Percentiles rank a stretch among this genome's conserved stretches.
Evolutionary conservation across 805 yeast species (phyloP).

Genomic region (Ogataea naganishii): DNA sequence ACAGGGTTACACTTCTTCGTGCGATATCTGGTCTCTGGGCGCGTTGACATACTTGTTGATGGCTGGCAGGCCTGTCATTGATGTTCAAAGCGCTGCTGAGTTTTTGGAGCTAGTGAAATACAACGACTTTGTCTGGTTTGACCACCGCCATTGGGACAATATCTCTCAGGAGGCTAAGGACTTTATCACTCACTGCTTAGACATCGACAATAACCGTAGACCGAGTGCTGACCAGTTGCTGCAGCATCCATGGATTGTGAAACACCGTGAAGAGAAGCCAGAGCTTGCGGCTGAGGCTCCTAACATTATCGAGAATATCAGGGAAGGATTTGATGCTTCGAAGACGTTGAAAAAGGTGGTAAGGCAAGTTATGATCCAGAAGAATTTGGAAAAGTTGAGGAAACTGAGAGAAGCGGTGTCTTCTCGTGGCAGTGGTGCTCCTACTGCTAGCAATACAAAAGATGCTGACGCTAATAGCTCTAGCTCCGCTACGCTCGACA

Average conservation of each 20-base stretch:
- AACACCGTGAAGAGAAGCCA: conserved; percentile 21
- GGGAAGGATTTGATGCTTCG: conserved; percentile 77
- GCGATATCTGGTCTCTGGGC: conserved; percentile 95
- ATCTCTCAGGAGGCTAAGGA: conserved; percentile 75
- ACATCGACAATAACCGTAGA: conserved; percentile 57
- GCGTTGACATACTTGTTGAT: conserved; percentile 84
- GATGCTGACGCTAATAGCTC: too few species aligned
- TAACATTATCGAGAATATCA: conserved; percentile 76
- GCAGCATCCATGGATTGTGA: conserved; percentile 68
- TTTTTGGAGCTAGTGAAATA: conserved; percentile 74
- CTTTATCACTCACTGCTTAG: conserved; percentile 65
- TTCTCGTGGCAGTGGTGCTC: conserved; percentile 29
- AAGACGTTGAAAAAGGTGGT: conserved; percentile 78
- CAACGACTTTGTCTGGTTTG: conserved; percentile 73
- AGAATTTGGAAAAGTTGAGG: conserved; percentile 67
- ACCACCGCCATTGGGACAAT: conserved; percentile 76
- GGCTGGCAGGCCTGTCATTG: conserved; percentile 89
- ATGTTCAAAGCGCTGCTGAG: conserved; percentile 74
- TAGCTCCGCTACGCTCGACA: too few species aligned
- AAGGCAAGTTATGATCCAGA: conserved; percentile 74
- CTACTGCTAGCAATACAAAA: too few species aligned
- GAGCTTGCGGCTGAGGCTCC: conserved; percentile 17
- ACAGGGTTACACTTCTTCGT: conserved; percentile 86
- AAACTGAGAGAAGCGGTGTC: conserved; percentile 50
- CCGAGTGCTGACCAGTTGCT: conserved; percentile 61